These are phyloP conservation scores for Cyamopsis tetragonoloba DNA, from an alignment of 306 rosid species.

Conservation along the genomic window DNA sequence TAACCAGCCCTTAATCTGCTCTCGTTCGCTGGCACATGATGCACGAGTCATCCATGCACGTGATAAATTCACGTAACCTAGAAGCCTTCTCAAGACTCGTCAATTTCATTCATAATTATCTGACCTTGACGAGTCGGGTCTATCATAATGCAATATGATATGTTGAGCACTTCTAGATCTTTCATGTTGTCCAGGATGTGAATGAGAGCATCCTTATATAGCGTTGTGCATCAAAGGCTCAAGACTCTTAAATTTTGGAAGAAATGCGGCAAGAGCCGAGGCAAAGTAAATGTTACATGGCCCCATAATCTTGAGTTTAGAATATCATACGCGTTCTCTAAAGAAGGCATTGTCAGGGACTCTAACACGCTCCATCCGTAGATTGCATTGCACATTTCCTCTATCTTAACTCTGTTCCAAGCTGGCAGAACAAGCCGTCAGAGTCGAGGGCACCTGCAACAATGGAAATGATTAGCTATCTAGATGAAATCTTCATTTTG, in stretches of 20 bases:
- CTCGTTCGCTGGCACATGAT: conserved; percentile 67
- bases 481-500: conserved; percentile 8
- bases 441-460: conserved; percentile 54
- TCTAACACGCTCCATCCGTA: conserved; percentile 62
- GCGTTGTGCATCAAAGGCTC: conserved; percentile 65
- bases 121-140: conserved; percentile 46
- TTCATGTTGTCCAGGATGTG: conserved; percentile 44
- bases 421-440: conserved; percentile 73
- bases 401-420: conserved; percentile 75
- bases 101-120: conserved; percentile 40
- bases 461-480: conserved; percentile 1
- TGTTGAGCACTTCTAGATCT: conserved; percentile 67
- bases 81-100: conserved; percentile 50
- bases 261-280: conserved; percentile 35
- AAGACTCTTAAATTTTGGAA: conserved; percentile 63
- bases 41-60: conserved; percentile 65
- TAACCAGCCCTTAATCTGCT: conserved; percentile 62
- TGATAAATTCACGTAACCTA: conserved; percentile 45
- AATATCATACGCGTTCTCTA: conserved; percentile 61
- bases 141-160: conserved; percentile 59
- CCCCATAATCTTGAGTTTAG: conserved; percentile 85
- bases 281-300: conserved; percentile 59
- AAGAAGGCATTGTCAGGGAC: conserved; percentile 76
- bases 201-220: conserved; percentile 49
- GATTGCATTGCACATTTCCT: conserved; percentile 76